These are phyloP conservation scores for Ophiosphaerella herpotricha DNA, from an alignment of 2,329 filamentous ascomycete genomes.

Conservation along the genomic window DNA sequence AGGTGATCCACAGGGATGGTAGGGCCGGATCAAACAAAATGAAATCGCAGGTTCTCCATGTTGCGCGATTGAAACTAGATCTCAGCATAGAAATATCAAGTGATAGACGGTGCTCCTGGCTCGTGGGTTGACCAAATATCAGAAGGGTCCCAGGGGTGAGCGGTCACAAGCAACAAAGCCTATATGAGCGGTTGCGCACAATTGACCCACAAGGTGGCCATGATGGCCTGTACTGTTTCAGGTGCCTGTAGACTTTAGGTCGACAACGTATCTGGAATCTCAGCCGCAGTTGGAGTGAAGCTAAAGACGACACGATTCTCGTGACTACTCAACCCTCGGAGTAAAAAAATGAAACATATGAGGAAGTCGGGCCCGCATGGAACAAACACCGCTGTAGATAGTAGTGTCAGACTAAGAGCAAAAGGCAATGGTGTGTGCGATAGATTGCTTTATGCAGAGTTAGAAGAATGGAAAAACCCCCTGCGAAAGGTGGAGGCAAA, in stretches of 20 bases:
- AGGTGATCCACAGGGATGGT: too few relatives aligned
- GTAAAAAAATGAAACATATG: too few relatives aligned
- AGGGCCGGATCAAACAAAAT: too few relatives aligned
- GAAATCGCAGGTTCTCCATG: too few relatives aligned
- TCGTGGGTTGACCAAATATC: too few relatives aligned
- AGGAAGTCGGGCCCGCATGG: too few relatives aligned
- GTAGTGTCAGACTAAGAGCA: background rate
- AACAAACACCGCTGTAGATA: background rate
- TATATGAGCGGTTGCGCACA: background rate
- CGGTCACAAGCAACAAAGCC: too few relatives aligned
- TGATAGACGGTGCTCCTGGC: too few relatives aligned
- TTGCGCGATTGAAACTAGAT: too few relatives aligned
- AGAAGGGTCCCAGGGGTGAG: background rate
- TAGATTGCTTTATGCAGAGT: background rate
- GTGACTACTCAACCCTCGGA: too few relatives aligned
- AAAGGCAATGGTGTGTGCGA: background rate
- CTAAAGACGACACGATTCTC: too few relatives aligned
- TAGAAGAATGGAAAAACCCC: background rate
- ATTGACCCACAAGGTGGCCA: background rate
- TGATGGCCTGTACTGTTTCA: background rate
- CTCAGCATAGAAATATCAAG: too few relatives aligned
- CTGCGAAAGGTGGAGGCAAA: background rate
- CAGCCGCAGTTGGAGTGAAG: background rate
- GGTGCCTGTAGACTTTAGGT: background rate
- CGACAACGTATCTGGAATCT: background rate